These are phyloP conservation scores for Xylariaceae sp. DNA, from an alignment of 2,329 filamentous ascomycete genomes.

Conservation along the genomic window DNA sequence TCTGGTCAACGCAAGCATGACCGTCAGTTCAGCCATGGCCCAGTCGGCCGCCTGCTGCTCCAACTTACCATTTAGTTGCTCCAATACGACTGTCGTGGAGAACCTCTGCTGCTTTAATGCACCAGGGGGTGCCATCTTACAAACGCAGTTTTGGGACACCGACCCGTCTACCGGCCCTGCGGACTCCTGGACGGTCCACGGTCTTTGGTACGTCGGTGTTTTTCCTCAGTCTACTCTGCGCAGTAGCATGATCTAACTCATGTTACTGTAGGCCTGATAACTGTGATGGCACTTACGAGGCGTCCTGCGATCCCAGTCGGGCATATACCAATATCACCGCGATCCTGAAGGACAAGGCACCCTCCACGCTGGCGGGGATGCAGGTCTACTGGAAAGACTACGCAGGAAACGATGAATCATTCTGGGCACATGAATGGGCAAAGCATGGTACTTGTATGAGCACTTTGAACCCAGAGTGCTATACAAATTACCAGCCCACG, in stretches of 20 bases:
- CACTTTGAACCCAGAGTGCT: slow-evolving; percentile 63
- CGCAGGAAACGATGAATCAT: slow-evolving; percentile 54
- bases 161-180: slow-evolving; percentile 57
- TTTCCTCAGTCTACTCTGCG: neutral
- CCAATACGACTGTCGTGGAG: slow-evolving; percentile 24
- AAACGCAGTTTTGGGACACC: slow-evolving; percentile 76
- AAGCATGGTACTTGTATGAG: slow-evolving; percentile 70
- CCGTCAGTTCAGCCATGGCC: slow-evolving; percentile 9
- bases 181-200: slow-evolving; percentile 71
- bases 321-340: slow-evolving; percentile 60
- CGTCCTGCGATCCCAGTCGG: slow-evolving; percentile 57
- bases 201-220: slow-evolving; percentile 44
- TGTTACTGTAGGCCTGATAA: slow-evolving; percentile 43
- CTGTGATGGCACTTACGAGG: slow-evolving; percentile 65
- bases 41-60: slow-evolving; percentile 9
- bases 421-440: slow-evolving; percentile 71
- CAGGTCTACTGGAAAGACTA: slow-evolving; percentile 66
- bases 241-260: neutral
- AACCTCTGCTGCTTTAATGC: slow-evolving; percentile 72
- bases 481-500: slow-evolving; percentile 51
- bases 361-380: slow-evolving; percentile 59
- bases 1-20: slow-evolving; percentile 8
- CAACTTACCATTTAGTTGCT: slow-evolving; percentile 19
- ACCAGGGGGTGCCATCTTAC: slow-evolving; percentile 64
- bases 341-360: slow-evolving; percentile 46